Evolutionary conservation across 768 basidiomycete genomes (phyloP).

Genomic region (Hebeloma cylindrosporum): DNA sequence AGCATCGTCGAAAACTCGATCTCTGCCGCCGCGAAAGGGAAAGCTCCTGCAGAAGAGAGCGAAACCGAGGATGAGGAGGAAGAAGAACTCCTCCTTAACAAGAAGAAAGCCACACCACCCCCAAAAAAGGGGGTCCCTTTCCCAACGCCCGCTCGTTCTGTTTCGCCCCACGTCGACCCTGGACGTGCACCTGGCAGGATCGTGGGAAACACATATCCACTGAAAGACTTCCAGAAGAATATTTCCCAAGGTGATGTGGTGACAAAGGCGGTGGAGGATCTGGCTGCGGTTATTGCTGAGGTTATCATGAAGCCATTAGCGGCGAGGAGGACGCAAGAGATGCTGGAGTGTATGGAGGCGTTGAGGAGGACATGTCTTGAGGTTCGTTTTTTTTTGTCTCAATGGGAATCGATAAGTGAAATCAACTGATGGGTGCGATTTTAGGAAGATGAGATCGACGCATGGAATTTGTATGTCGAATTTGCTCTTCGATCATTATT

Average conservation of each 20-base stretch:
- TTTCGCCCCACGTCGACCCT: conserved; percentile 43
- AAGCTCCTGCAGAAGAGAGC: conserved; percentile 38
- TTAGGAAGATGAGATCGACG: conserved; percentile 81
- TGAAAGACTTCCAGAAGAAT: conserved; percentile 76
- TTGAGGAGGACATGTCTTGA: conserved; percentile 67
- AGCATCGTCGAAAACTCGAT: conserved; percentile 15
- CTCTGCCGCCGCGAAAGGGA: conserved; percentile 26
- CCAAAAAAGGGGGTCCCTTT: conserved; percentile 27
- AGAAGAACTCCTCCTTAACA: conserved; percentile 27
- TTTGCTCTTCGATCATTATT: too few relatives aligned
- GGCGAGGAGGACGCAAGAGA: conserved; percentile 59
- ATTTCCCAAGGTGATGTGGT: conserved; percentile 75
- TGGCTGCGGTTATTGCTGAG: conserved; percentile 69
- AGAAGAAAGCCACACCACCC: conserved; percentile 23
- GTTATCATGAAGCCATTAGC: conserved; percentile 74
- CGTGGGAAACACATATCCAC: conserved; percentile 70
- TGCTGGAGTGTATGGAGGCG: conserved; percentile 69
- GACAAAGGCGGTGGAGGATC: conserved; percentile 81
- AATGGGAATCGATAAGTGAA: not conserved
- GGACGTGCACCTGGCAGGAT: conserved; percentile 69
- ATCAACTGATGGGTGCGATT: not conserved
- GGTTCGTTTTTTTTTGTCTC: conserved; percentile 36
- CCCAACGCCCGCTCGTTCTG: conserved; percentile 56
- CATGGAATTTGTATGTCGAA: conserved; percentile 70
- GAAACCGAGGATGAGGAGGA: conserved; percentile 54